Conservation (phyloP, 2,329 filamentous ascomycete genomes). For the Purpureocillium takamizusanense region DNA sequence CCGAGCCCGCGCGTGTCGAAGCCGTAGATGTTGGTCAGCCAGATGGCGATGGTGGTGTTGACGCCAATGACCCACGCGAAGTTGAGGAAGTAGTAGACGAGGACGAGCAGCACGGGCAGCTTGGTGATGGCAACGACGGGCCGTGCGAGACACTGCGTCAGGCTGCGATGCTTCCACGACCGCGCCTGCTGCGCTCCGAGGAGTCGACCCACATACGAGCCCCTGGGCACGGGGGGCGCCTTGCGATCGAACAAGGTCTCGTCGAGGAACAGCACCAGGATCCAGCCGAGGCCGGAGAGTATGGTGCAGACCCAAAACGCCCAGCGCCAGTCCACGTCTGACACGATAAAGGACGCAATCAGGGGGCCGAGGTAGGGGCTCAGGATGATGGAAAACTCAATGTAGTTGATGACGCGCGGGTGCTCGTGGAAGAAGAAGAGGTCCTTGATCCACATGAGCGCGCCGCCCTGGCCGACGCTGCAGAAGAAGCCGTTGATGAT, state of each 20-base stretch:
- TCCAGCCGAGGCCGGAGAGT: slow-evolving; percentile 25
- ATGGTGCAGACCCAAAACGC: slow-evolving; percentile 39
- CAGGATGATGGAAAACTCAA: slow-evolving; percentile 31
- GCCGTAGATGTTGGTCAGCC: slow-evolving; percentile 39
- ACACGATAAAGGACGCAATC: slow-evolving; percentile 38
- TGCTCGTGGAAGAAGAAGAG: slow-evolving; percentile 52
- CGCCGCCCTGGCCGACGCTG: slow-evolving; percentile 33
- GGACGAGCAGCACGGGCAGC: slow-evolving; percentile 24
- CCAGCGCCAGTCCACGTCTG: slow-evolving; percentile 32
- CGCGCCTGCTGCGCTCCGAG: slow-evolving; percentile 8
- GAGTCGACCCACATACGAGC: slow-evolving; percentile 13
- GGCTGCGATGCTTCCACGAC: slow-evolving; percentile 19
- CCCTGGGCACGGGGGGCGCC: slow-evolving; percentile 20
- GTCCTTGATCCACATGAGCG: slow-evolving; percentile 46
- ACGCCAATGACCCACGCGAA: slow-evolving; percentile 46
- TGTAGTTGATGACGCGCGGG: slow-evolving; percentile 39
- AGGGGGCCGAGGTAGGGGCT: slow-evolving; percentile 36
- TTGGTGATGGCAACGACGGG: slow-evolving; percentile 28
- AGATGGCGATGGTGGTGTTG: slow-evolving; percentile 45
- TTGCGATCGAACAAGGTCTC: slow-evolving; percentile 42
- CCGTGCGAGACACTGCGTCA: slow-evolving; percentile 29
- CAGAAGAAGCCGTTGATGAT: slow-evolving; percentile 31
- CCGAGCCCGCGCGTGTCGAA: slow-evolving; percentile 41
- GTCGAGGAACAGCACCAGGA: slow-evolving; percentile 32
- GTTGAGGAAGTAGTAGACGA: slow-evolving; percentile 16